Conservation (phyloP, 2,329 filamentous ascomycete species). For the Diaporthe amygdali region DNA sequence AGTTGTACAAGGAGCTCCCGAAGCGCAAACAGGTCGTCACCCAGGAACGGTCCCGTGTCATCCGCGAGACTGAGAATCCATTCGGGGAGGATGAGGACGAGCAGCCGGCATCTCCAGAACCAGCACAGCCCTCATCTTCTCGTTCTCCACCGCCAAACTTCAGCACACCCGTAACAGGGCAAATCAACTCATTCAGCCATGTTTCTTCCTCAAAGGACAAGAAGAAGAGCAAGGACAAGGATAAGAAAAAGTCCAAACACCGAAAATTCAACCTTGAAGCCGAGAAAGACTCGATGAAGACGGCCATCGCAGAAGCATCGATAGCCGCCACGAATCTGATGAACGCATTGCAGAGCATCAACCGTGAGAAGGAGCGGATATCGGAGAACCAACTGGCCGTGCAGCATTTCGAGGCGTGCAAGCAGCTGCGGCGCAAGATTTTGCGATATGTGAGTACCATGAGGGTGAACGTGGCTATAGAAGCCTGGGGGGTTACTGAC, state of each 20-base stretch:
- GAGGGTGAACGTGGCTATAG: neutral
- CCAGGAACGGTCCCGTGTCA: slow-evolving; percentile 81
- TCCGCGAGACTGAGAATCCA: slow-evolving; percentile 79
- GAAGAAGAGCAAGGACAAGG: slow-evolving; percentile 48
- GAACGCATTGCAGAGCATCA: slow-evolving; percentile 88
- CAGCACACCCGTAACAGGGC: slow-evolving; percentile 31
- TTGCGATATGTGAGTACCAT: slow-evolving; percentile 72
- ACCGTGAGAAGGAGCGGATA: slow-evolving; percentile 85
- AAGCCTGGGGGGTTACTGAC: neutral
- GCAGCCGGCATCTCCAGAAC: slow-evolving; percentile 39
- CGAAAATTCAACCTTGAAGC: slow-evolving; percentile 82
- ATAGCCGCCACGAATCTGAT: slow-evolving; percentile 90
- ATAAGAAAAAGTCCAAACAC: slow-evolving; percentile 58
- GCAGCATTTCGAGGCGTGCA: slow-evolving; percentile 83
- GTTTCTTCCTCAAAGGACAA: slow-evolving; percentile 50
- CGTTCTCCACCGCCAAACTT: slow-evolving; percentile 24
- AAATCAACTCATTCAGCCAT: slow-evolving; percentile 46
- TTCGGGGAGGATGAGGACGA: slow-evolving; percentile 72
- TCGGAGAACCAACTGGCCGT: slow-evolving; percentile 81
- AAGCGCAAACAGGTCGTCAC: slow-evolving; percentile 73
- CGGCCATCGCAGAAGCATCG: slow-evolving; percentile 86
- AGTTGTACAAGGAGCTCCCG: slow-evolving; percentile 74
- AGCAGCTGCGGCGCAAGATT: slow-evolving; percentile 81
- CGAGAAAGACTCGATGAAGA: slow-evolving; percentile 86
- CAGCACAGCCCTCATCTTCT: slow-evolving; percentile 35